Conservation (phyloP, 2,329 filamentous ascomycete species). For the Monosporascus cannonballus region DNA sequence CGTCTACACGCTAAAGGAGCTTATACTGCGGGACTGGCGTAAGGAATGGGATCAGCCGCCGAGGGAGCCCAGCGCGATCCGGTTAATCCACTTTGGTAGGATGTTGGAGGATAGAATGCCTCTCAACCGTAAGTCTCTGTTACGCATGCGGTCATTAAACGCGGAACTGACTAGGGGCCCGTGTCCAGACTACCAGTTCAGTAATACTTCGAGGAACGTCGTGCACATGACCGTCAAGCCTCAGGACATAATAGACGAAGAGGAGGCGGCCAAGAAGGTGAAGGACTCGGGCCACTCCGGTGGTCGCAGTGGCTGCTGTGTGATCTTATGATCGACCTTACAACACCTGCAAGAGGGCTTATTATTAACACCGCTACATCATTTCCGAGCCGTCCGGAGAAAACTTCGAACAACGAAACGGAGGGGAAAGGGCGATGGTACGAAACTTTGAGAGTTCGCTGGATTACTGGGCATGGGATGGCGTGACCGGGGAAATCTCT, state of each 20-base stretch:
- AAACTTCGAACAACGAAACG: neutral
- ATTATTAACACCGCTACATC: no score
- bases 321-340: conserved; percentile 24
- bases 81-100: conserved; percentile 87
- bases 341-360: neutral
- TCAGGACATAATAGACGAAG: conserved; percentile 66
- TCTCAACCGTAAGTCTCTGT: conserved; percentile 62
- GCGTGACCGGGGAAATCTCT: neutral
- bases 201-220: conserved; percentile 57
- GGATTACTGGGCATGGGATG: neutral
- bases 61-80: conserved; percentile 79
- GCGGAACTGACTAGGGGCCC: neutral
- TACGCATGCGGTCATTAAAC: no score
- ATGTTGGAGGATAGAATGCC: conserved; percentile 82
- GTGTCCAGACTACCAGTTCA: conserved; percentile 59
- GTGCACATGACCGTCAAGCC: conserved; percentile 75
- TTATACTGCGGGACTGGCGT: conserved; percentile 90
- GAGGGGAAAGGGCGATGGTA: neutral
- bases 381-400: neutral
- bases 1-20: conserved; percentile 87
- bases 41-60: conserved; percentile 87
- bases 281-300: conserved; percentile 34
- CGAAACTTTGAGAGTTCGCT: neutral
- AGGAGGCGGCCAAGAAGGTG: conserved; percentile 55
- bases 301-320: conserved; percentile 25